A percentile compares a stretch with the other conserved stretches of the same genome.
These are phyloP conservation scores for Psophocarpus tetragonolobus DNA, from an alignment of 306 rosid genomes.

Conservation along the genomic window DNA sequence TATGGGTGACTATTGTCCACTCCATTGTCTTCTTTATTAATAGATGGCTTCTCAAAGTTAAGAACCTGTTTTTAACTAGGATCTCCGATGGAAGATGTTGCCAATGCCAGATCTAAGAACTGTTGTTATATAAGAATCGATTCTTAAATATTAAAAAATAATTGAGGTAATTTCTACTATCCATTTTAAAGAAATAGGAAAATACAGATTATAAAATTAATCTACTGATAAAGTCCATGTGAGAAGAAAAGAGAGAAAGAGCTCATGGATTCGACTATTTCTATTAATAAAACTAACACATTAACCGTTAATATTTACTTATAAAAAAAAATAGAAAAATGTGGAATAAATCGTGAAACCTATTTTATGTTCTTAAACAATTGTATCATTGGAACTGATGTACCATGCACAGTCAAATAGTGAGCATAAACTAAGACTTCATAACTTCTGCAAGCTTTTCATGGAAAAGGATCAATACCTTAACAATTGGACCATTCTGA, in stretches of 20 bases:
- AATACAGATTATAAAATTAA: too few relatives aligned
- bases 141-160: neutral
- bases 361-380: neutral
- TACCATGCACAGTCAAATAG: neutral
- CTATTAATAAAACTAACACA: too few relatives aligned
- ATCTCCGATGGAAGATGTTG: neutral
- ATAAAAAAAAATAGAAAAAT: neutral
- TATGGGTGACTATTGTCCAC: too few relatives aligned
- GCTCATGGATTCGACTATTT: too few relatives aligned
- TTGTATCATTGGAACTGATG: neutral
- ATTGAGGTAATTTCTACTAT: neutral
- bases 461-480: conserved; percentile 54
- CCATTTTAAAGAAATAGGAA: neutral
- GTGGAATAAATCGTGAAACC: neutral
- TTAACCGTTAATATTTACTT: too few relatives aligned
- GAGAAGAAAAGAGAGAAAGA: too few relatives aligned
- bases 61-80: neutral
- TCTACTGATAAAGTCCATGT: too few relatives aligned
- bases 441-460: conserved; percentile 13
- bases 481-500: conserved; percentile 69
- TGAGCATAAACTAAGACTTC: neutral
- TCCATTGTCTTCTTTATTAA: too few relatives aligned
- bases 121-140: neutral
- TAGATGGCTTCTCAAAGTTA: neutral
- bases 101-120: neutral